Base-by-base conservation (phyloP, 2,329 filamentous ascomycete genomes). In the Periconia digitata region DNA sequence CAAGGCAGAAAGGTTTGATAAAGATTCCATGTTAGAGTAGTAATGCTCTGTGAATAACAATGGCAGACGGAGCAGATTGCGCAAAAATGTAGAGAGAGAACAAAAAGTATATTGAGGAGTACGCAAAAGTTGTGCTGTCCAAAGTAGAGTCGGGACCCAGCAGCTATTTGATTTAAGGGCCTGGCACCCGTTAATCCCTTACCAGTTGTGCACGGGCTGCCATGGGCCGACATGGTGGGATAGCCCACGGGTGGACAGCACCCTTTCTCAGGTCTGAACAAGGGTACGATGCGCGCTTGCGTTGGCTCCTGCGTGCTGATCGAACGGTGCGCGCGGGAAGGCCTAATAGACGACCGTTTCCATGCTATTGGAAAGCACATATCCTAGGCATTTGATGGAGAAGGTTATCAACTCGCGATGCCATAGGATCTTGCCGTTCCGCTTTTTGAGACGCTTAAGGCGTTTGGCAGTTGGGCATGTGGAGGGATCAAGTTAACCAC, bases 231-330 rank as follows among this genome's bases (percentile, higher is more conserved):
- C 38, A 21, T 40, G 23, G 4, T n/a, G 21, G 38, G 21, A 24
- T n/a, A n/a, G n/a, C n/a, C n/a, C n/a, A n/a, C n/a, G 7, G 38
- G 38, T 3, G 10, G 34, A 15, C n/a, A n/a, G n/a, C n/a, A 32
- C 3, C 8, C 27, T 10, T 16, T 40, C 21, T 13, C 12, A 40
- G 21, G n/a, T 8, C 22, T 17, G 17, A 27, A 40, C 38, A 15
- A 27, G 38, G 38, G 8, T 23, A 27, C 24, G 21, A 40, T 40
- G 23, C 38, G 38, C 22, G 24, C 12, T 24, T 16, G 38, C 38
- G 24, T 24, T 12, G 38, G 8, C 38, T 24, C n/a, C 22, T 40
- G 38, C 38, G 24, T 40, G 38, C n/a, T 40, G 38, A 40, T 40
- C 38, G 8, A 27, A 24, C 38, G 38, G 38, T 22, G 3, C 23